These are phyloP conservation scores for Pelargonium myrrhifolium DNA, from an alignment of 441 rosid genomes.

Conservation along the genomic window DNA sequence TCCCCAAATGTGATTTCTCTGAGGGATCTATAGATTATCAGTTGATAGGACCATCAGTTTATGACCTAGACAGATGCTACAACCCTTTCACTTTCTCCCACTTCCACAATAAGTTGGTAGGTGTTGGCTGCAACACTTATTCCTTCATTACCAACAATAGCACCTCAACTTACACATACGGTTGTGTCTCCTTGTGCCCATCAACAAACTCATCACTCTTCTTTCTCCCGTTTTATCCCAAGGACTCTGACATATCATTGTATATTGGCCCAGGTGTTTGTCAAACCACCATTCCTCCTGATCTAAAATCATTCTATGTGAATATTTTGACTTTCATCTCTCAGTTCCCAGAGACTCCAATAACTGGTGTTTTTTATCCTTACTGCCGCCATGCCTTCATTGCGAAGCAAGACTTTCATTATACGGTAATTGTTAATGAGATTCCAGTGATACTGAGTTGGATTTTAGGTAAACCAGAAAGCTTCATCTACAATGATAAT, in stretches of 20 bases:
- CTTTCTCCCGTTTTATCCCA: too few relatives aligned
- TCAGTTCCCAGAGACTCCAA: too few relatives aligned
- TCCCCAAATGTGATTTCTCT: neutral
- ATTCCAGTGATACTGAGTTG: conserved; percentile 15
- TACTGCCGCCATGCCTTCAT: conserved; percentile 19
- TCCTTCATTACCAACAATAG: neutral
- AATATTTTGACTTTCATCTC: neutral
- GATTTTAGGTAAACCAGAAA: conserved; percentile 10
- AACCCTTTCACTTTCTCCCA: conserved; percentile 17
- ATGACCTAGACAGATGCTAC: neutral
- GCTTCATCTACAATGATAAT: too few relatives aligned
- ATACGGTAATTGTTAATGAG: neutral
- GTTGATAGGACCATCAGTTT: neutral
- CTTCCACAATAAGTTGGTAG: conserved; percentile 9
- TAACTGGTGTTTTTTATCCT: too few relatives aligned
- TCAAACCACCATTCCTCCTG: conserved; percentile 6
- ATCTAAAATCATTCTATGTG: conserved; percentile 11
- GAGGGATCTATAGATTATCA: conserved; percentile 5
- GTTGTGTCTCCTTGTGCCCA: conserved; percentile 14
- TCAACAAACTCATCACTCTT: too few relatives aligned
- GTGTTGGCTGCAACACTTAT: conserved; percentile 10
- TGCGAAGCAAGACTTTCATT: neutral
- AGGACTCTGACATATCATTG: neutral
- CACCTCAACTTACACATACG: conserved; percentile 4
- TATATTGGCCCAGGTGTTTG: neutral